Base-by-base conservation (phyloP, 2,329 filamentous ascomycete species). In the Cercospora berteroae region DNA sequence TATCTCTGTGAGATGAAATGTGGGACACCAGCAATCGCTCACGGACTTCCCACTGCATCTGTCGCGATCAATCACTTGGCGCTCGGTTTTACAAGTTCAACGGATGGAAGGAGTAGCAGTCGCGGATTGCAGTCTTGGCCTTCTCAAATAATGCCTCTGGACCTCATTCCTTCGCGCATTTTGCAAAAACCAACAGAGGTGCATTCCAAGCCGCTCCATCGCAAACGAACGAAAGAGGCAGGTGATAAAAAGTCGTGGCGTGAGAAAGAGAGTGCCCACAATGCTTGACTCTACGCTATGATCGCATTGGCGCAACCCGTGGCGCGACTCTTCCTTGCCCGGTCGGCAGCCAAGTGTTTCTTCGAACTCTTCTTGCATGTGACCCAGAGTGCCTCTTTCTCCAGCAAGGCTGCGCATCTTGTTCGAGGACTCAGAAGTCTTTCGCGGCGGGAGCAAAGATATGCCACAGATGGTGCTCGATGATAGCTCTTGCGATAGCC, bases 331-430 rank as follows among this genome's bases (percentile, higher is more conserved):
- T 61, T 39, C 59, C 59, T 23, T 55, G 13, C n/a, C 33, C 25
- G 44, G 18, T 27, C 25, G 29, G 20, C 27, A 63, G 61, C 60
- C 44, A 62, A 62, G 60, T 36, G 20, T 8, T 62, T 62, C 60
- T 62, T 62, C 59, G 44, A 62, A 62, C 16, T 62, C 60, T 62
- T 62, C 60, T 52, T 62, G 23, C 23, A 9, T 48, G 23, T 16
- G 42, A 33, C 23, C 60, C 33, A 55, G 60, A 52, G 60, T 55
- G 27, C 48, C 48, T 52, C 48, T 42, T 48, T 60, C 58, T n/a
- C 27, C 55, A 62, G 60, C 60, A 62, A 62, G 20, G 60, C 60
- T 62, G 60, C 23, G 42, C n/a, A 33, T 50, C 42, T 52, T 62
- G 27, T 62, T 18, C 29, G 3, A 31, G 31, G n/a, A 50, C 59